A percentile compares a stretch with the other conserved stretches of the same genome.
Conservation (phyloP, 2,329 filamentous ascomycete genomes). For the Zymoseptoria brevis region DNA sequence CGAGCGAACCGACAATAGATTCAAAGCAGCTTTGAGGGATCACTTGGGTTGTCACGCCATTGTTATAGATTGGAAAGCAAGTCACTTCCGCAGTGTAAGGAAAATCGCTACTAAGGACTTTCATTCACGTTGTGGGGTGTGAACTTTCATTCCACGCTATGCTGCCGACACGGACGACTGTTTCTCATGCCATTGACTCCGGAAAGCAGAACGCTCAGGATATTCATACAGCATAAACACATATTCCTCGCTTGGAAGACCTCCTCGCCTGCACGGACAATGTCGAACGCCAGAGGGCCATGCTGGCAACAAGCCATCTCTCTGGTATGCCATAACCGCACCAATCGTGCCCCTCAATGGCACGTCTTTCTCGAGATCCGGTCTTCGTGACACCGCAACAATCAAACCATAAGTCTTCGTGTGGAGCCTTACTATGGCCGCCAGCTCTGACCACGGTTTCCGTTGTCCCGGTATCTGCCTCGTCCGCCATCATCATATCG, state of each 20-base stretch:
- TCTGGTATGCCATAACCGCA: not conserved
- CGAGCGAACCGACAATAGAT: not conserved
- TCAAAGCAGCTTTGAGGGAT: no score
- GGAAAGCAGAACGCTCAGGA: not conserved
- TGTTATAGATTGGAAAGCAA: no score
- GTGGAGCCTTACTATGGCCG: constrained; percentile 11
- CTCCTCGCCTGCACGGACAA: not conserved
- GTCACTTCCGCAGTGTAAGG: no score
- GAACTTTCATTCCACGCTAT: not conserved
- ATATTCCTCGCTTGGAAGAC: not conserved
- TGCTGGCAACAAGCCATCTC: not conserved
- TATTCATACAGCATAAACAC: not conserved
- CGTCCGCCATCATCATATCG: constrained; percentile 13
- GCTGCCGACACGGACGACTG: not conserved
- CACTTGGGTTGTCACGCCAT: no score
- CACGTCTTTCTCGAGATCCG: not conserved
- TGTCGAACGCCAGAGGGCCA: not conserved
- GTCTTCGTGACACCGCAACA: not conserved
- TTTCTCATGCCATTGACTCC: not conserved
- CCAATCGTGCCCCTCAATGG: not conserved
- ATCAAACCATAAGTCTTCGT: not conserved
- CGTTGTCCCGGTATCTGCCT: constrained; percentile 21
- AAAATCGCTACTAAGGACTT: no score
- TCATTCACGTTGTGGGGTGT: no score
- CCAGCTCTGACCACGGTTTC: constrained; percentile 19